Base-by-base conservation (phyloP, 2,329 filamentous ascomycete species). In the Neonectria punicea region DNA sequence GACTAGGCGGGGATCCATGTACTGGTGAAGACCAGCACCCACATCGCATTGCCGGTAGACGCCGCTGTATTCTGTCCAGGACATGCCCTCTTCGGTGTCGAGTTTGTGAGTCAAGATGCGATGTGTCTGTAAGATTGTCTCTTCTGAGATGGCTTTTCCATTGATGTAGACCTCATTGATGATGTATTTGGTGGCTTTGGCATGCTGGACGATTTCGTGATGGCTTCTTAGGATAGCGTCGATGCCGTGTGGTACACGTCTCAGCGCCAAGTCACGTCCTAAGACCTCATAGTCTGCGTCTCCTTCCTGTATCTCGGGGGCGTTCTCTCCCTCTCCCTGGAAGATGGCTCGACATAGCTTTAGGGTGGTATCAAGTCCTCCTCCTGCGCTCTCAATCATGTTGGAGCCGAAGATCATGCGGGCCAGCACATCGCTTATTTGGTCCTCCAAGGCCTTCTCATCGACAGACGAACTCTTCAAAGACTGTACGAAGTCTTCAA, bases 41-140 rank as follows among this genome's bases (percentile, higher is more conserved):
- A 73, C 68, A 13, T 73, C 58, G 43, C 66, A 64, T 1, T 58
- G 59, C 14, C 76, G 71, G 46, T 78, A 78, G 1, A 62, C n/a
- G 0, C 74, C 76, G 20, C 58, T 53, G n/a, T 63, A 66, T 14
- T 32, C 9, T 3, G 8, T n/a, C 67, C 70, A 59, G 1, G 46
- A 22, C 13, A 67, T 58, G 4, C 47, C 61, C 14, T 66, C 18
- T 2, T 63, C 51, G 4, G 44, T 22, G 2, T 60, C 53, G 22
- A 57, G 10, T 18, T 46, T 32, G 13, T 34, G 28, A 1, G 63
- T 59, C 16, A 77, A 65, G n/a, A 75, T 72, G 1, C 60, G 47
- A 46, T 77, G 75, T 0, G 74, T 70, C 25, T 74, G 53, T 10
- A 68, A 58, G 11, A 77, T 73, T 0, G 71, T 47, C 0, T 70